phyloP scores from a whole-genome alignment of 495 filamentous ascomycete species.

The Aspergillus steynii region DNA sequence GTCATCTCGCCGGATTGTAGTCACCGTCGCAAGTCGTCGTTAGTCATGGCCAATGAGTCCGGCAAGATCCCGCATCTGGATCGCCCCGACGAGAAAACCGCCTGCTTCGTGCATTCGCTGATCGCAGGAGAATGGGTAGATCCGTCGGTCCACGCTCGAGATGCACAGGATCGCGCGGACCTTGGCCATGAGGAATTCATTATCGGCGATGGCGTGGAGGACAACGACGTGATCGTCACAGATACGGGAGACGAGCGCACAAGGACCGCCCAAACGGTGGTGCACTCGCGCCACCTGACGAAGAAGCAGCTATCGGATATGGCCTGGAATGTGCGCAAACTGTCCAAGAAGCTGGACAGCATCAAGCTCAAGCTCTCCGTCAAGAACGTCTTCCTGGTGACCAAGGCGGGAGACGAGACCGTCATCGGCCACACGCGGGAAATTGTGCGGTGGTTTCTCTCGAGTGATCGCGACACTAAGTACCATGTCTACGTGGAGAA shows the following conservation, averaged over 20 bases:
- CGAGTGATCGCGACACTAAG: constrained; percentile 61
- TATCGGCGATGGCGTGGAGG: constrained; percentile 24
- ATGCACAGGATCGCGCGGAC: constrained; percentile 35
- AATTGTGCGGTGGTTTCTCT: constrained; percentile 82
- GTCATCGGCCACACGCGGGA: constrained; percentile 79
- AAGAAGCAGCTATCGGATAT: constrained; percentile 94
- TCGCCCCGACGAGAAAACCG: constrained; percentile 52
- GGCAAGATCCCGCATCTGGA: constrained; percentile 39
- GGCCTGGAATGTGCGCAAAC: constrained; percentile 90
- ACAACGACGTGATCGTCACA: constrained; percentile 22
- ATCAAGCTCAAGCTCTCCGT: constrained; percentile 78
- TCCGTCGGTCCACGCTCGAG: constrained; percentile 16
- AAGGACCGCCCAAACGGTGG: constrained; percentile 31
- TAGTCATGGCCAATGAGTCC: constrained; percentile 61
- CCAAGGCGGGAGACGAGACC: constrained; percentile 81
- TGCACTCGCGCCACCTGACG: constrained; percentile 70
- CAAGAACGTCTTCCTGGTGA: constrained; percentile 81
- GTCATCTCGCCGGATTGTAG: constrained; percentile 67
- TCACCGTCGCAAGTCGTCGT: constrained; percentile 84
- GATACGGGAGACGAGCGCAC: constrained; percentile 26
- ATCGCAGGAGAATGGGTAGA: constrained; percentile 56
- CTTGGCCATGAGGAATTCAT: constrained; percentile 22
- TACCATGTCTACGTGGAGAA: constrained; percentile 83
- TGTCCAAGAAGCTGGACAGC: constrained; percentile 80
- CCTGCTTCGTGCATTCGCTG: constrained; percentile 83